phyloP scores from a whole-genome alignment of 495 filamentous ascomycete species.

The Thermochaetoides thermophila region DNA sequence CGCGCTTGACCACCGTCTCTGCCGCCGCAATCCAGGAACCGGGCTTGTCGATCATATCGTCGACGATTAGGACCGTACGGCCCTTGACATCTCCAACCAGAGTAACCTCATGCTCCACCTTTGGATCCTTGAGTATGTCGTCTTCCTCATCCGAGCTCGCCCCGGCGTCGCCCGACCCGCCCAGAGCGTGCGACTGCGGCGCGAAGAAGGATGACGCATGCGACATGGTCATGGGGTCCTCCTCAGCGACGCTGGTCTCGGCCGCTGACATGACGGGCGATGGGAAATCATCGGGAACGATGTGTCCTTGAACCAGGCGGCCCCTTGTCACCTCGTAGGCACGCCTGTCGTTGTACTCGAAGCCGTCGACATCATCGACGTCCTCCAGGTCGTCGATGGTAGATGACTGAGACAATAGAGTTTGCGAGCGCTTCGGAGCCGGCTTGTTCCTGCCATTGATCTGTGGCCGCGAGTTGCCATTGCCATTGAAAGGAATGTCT shows the following conservation, averaged over 20 bases:
- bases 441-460: slow-evolving; percentile 12
- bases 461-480: too few species aligned
- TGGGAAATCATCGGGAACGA: slow-evolving; percentile 89
- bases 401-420: slow-evolving; percentile 22
- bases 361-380: slow-evolving; percentile 27
- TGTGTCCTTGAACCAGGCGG: slow-evolving; percentile 84
- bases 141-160: slow-evolving; percentile 83
- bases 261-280: slow-evolving; percentile 53
- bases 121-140: slow-evolving; percentile 53
- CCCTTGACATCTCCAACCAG: slow-evolving; percentile 84
- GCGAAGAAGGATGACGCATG: slow-evolving; percentile 41
- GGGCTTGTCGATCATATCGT: slow-evolving; percentile 98
- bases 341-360: slow-evolving; percentile 72
- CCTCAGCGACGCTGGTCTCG: slow-evolving; percentile 35
- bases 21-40: slow-evolving; percentile 97
- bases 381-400: slow-evolving; percentile 33
- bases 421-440: slow-evolving; percentile 14
- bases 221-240: slow-evolving; percentile 44
- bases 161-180: slow-evolving; percentile 65
- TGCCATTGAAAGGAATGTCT: slow-evolving; percentile 23
- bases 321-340: slow-evolving; percentile 85
- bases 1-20: slow-evolving; percentile 88
- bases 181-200: slow-evolving; percentile 49
- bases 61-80: slow-evolving; percentile 79
- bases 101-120: slow-evolving; percentile 85